Evolutionary conservation across 306 rosid species (phyloP).

Genomic region (Trifolium pratense): DNA sequence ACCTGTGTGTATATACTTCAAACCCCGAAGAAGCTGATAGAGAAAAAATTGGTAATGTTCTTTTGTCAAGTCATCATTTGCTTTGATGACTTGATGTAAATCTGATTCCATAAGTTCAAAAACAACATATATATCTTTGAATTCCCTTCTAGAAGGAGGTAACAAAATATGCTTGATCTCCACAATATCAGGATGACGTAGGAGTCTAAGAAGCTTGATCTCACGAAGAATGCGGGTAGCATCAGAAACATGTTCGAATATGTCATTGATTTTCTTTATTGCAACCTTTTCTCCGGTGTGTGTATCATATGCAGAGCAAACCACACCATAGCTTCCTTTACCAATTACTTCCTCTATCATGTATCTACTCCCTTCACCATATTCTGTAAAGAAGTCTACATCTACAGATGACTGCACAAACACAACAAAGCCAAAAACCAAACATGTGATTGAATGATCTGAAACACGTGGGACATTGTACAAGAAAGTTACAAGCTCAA

Average conservation of each 20-base stretch:
- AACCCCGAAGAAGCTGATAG: constrained; percentile 97
- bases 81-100: constrained; percentile 98
- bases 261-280: constrained; percentile 94
- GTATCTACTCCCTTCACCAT: constrained; percentile 98
- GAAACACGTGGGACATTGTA: constrained; percentile 7
- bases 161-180: constrained; percentile 96
- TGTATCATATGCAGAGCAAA: constrained; percentile 94
- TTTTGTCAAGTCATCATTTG: constrained; percentile 95
- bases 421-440: constrained; percentile 26
- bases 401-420: constrained; percentile 81
- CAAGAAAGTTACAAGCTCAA: not conserved
- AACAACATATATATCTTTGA: constrained; percentile 96
- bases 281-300: constrained; percentile 96
- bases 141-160: constrained; percentile 99
- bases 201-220: constrained; percentile 95
- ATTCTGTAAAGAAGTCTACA: constrained; percentile 94
- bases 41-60: constrained; percentile 98
- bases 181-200: constrained; percentile 95
- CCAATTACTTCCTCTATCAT: constrained; percentile 99
- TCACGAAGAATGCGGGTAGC: constrained; percentile 98
- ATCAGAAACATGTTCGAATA: constrained; percentile 97
- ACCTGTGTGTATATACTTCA: constrained; percentile 99
- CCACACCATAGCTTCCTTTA: constrained; percentile 99
- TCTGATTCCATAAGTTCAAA: constrained; percentile 99
- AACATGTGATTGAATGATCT: constrained; percentile 5